These are phyloP conservation scores for Talaromyces sp. DNA, from an alignment of 2,329 filamentous ascomycete species.

Conservation along the genomic window DNA sequence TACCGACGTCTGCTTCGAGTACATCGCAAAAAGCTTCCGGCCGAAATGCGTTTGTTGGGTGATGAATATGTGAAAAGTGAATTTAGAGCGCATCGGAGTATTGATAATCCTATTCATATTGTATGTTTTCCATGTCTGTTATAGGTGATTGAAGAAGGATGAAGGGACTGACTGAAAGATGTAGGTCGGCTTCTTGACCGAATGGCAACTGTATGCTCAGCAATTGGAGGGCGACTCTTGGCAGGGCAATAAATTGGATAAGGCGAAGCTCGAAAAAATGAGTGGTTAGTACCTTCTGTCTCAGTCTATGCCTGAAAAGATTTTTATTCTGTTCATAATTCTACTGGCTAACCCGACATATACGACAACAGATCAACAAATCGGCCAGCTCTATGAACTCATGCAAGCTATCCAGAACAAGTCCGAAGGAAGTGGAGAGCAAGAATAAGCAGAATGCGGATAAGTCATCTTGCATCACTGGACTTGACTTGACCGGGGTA, in stretches of 20 bases:
- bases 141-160: not conserved
- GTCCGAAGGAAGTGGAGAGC: slow-evolving; percentile 13
- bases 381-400: slow-evolving; percentile 89
- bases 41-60: slow-evolving; percentile 74
- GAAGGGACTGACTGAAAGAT: not conserved
- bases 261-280: slow-evolving; percentile 84
- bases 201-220: slow-evolving; percentile 96
- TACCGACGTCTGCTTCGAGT: slow-evolving; percentile 84
- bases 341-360: not conserved
- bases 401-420: slow-evolving; percentile 64
- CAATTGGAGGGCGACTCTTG: slow-evolving; percentile 83
- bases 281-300: slow-evolving; percentile 64
- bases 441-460: not conserved
- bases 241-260: slow-evolving; percentile 80
- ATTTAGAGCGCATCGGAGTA: slow-evolving; percentile 75
- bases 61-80: slow-evolving; percentile 93
- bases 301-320: not conserved
- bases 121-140: slow-evolving; percentile 51
- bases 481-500: not conserved
- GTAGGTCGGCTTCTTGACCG: slow-evolving; percentile 89
- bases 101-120: slow-evolving; percentile 90
- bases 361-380: slow-evolving; percentile 69
- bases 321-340: slow-evolving; percentile 5
- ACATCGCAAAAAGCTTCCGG: slow-evolving; percentile 73
- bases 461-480: not conserved